Evolutionary conservation across 768 basidiomycete genomes (phyloP), one percentile per base, ranked within the genome.

Genomic region (Amanita inopinata): DNA sequence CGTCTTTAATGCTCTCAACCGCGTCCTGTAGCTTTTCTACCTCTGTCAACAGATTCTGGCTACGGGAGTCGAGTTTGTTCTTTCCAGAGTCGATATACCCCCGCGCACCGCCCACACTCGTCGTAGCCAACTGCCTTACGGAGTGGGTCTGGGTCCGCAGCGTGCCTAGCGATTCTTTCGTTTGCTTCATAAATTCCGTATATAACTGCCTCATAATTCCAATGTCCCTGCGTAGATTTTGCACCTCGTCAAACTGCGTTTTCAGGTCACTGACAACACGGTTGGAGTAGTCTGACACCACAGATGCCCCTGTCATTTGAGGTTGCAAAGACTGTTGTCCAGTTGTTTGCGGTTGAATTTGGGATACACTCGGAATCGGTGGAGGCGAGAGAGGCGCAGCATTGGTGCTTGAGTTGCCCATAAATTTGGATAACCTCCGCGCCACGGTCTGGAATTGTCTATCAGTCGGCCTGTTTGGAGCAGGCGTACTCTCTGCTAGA

Each of bases 201-300:
- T 99, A 97, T 19, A 96, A 66, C 63, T 98, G 94, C 3, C 92
- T 78, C 80, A 96, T 89, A 53, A 88, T 74, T 0, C 87, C 92
- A 5, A 99, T 70, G 56, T 98, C 96, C 1, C 93, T 79, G 9
- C 96, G 83, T 14, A 99, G 70, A 54, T 88, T 87, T 58, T 93
- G 91, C 10, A 98, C 83, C 55, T 96, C 92, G 60, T 94, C 89
- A 55, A 92, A 91, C 56, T 98, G 93, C 2, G 81, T 84, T 60
- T 87, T 85, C 46, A 98, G 72, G 55, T 94, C 89, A 5, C 66
- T 65, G 9, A 89, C 82, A 33, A 92, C 76, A 1, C 84, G 80
- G 30, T 56, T 69, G 9, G 84, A 78, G 54, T 84, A 79, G 37
- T 87, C 81, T 8, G 82, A 83, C 55, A 76, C 59, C 40, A 78